phyloP scores from a whole-genome alignment of 371 early-diverging fungal species.

The Thermomucor indicae-seudaticae region DNA sequence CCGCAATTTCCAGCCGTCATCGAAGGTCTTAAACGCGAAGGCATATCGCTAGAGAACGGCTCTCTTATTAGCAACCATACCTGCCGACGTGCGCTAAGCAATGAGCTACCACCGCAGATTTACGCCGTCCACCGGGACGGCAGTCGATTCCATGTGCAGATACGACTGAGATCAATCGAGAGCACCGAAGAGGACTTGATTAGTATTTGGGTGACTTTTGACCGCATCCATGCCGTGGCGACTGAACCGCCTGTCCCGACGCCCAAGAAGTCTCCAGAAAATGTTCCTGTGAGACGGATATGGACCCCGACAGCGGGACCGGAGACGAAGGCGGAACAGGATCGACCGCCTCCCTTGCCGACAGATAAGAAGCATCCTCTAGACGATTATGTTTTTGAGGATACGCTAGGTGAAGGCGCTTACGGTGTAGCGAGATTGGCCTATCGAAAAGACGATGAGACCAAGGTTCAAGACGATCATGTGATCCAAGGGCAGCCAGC shows the following conservation, averaged over 20 bases:
- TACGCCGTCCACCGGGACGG: conserved; percentile 67
- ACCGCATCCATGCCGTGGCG: conserved; percentile 37
- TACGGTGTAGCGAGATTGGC: conserved; percentile 67
- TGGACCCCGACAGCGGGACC: not conserved
- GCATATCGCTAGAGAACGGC: conserved; percentile 12
- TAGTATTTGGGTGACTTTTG: conserved; percentile 72
- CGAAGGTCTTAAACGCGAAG: conserved; percentile 11
- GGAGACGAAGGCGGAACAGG: not conserved
- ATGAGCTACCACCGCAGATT: conserved; percentile 15
- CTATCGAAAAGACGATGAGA: conserved; percentile 41
- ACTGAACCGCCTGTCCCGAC: not conserved
- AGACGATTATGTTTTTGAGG: conserved; percentile 56
- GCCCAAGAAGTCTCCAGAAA: not conserved
- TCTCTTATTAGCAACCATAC: conserved; percentile 25
- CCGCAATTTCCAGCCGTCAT: conserved; percentile 52
- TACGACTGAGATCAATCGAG: conserved; percentile 58
- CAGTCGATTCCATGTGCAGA: conserved; percentile 52
- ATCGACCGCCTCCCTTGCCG: conserved; percentile 2
- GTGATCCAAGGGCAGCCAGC: not conserved
- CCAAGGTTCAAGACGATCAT: conserved; percentile 30
- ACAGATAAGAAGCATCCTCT: conserved; percentile 19
- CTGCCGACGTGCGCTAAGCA: conserved; percentile 25
- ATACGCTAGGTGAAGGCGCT: conserved; percentile 70
- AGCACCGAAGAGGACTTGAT: conserved; percentile 48
- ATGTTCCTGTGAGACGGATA: not conserved